Evolutionary conservation across 495 filamentous ascomycete genomes (phyloP), one percentile per base, ranked within the genome.

Genomic region (Neurospora tetrasperma): DNA sequence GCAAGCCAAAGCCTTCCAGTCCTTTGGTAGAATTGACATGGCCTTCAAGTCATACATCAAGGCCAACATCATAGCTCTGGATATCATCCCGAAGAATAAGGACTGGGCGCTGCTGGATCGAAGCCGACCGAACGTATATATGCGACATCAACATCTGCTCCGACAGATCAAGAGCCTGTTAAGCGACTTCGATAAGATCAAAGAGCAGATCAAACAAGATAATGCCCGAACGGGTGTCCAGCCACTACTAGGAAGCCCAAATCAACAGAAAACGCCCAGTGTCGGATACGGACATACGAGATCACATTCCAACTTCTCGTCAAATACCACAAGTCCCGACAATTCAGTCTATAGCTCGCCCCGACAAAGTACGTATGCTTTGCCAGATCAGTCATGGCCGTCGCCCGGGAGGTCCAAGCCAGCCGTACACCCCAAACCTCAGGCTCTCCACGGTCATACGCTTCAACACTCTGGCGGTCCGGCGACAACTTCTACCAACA

Each of bases 61-160:
- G 48, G 91, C 94, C 35, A 92, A 86, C 62, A 90, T 92, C 68
- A 90, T 98, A 73, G 85, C 91, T 42, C 85, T 92, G 31, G 87
- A 94, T 46, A 83, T 90, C 40, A 82, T 81, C n/a, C 84, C 83
- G 74, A 85, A 83, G 74, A 85, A 84, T 69, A 85, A 79, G 69
- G 79, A 74, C 31, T 80, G 76, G 78, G 72, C 72, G 41, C 72
- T 74, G 48, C 66, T 82, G 31, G 76, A 76, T 66, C 27, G 59
- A 11, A 77, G 78, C 68, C 73, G 75, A 44, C 74, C 69, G 73
- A 20, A 62, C 9, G 73, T 75, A 27, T 72, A 54, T 16, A 77
- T 77, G n/a, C 80, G 78, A 79, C 88, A 84, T 78, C 86, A 83
- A 79, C 76, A 80, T n/a, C 78, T 89, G 23, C 69, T 75, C 44